Evolutionary conservation across 1,139 yeast genomes (phyloP).

Genomic region (Pichia inconspicua): DNA sequence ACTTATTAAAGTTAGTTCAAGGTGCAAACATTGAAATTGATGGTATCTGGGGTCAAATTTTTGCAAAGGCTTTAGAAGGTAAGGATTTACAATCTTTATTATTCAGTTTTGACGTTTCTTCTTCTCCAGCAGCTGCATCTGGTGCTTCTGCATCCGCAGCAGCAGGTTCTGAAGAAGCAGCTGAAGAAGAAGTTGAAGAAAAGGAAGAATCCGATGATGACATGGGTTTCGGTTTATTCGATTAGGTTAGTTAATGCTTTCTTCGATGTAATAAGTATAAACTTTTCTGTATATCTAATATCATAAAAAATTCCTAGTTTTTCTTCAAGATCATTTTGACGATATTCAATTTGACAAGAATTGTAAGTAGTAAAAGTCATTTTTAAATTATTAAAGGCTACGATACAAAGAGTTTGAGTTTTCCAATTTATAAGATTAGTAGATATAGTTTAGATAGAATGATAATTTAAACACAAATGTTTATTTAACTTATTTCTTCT

Average conservation of each 20-base stretch:
- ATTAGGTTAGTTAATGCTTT: slow-evolving; percentile 34
- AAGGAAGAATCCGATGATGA: slow-evolving; percentile 50
- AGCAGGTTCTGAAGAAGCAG: slow-evolving; percentile 51
- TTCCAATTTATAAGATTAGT: slow-evolving; percentile 2
- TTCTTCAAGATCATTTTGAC: too few relatives aligned
- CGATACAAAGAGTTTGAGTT: background rate
- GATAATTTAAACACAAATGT: slow-evolving; percentile 4
- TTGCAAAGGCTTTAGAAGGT: slow-evolving; percentile 72
- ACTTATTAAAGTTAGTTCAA: slow-evolving; percentile 59
- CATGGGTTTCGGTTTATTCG: slow-evolving; percentile 85
- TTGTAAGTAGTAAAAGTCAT: too few relatives aligned
- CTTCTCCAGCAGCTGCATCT: slow-evolving; percentile 56
- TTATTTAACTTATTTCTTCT: slow-evolving; percentile 67
- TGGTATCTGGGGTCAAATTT: slow-evolving; percentile 72
- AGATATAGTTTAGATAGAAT: slow-evolving; percentile 2
- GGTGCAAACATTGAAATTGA: slow-evolving; percentile 70
- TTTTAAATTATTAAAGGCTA: background rate
- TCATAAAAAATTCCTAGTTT: background rate
- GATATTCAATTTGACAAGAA: too few relatives aligned
- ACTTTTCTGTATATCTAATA: slow-evolving; percentile 1
- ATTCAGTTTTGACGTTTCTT: slow-evolving; percentile 71
- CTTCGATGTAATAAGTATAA: background rate
- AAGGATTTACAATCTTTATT: slow-evolving; percentile 70
- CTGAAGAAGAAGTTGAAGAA: slow-evolving; percentile 51
- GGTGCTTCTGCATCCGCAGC: slow-evolving; percentile 51